Evolutionary conservation across 441 rosid species (phyloP).

Genomic region (Gossypium davidsonii): DNA sequence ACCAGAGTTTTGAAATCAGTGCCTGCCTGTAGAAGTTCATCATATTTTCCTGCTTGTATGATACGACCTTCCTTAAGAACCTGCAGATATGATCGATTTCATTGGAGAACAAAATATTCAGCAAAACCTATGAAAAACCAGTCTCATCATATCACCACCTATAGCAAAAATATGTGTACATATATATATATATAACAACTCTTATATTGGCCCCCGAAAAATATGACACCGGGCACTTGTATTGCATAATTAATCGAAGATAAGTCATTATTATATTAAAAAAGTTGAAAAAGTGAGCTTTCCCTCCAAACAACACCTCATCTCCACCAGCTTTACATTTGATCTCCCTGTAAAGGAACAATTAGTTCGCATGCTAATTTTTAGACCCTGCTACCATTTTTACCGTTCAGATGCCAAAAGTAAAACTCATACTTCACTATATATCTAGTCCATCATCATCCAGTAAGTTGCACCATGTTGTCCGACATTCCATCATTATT

Average conservation of each 20-base stretch:
- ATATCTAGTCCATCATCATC: neutral
- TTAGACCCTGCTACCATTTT: neutral
- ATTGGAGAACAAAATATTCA: constrained; percentile 13
- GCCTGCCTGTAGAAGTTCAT: constrained; percentile 93
- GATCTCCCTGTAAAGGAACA: neutral
- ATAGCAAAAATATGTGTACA: too few species aligned
- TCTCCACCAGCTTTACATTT: neutral
- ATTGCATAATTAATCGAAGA: neutral
- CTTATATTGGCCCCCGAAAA: neutral
- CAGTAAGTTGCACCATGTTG: too few species aligned
- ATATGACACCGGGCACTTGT: neutral
- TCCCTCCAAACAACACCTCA: neutral
- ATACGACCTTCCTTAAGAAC: constrained; percentile 91
- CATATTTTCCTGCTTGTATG: constrained; percentile 94
- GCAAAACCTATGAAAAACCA: neutral
- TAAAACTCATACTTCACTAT: neutral
- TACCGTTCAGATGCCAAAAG: neutral
- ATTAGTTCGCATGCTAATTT: neutral
- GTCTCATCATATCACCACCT: neutral
- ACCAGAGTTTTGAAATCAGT: constrained; percentile 91
- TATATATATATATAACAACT: neutral
- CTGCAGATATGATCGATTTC: constrained; percentile 34
- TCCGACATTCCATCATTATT: neutral
- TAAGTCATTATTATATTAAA: neutral
- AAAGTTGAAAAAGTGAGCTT: neutral